Conservation (phyloP, 257 asterid species). For the Avicennia marina region DNA sequence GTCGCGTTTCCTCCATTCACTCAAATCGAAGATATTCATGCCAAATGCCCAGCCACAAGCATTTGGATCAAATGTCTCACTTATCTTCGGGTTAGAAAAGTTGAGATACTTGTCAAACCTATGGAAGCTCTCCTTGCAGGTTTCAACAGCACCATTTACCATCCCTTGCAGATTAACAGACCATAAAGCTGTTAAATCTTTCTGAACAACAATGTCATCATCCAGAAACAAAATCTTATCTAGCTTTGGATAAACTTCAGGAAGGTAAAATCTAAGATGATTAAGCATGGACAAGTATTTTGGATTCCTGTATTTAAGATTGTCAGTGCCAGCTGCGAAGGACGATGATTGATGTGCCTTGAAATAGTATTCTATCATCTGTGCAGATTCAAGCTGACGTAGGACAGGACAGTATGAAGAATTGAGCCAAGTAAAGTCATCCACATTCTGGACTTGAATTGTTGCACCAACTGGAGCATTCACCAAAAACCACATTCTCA, state of each 20-base stretch:
- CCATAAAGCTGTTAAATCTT: constrained; percentile 90
- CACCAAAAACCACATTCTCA: constrained; percentile 95
- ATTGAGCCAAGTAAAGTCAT: constrained; percentile 89
- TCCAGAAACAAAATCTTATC: constrained; percentile 82
- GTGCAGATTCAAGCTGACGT: constrained; percentile 87
- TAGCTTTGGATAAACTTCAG: constrained; percentile 87
- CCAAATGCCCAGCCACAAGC: constrained; percentile 99
- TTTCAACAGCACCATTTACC: constrained; percentile 96
- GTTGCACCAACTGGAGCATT: constrained; percentile 73
- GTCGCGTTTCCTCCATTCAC: constrained; percentile 81
- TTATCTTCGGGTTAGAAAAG: constrained; percentile 82
- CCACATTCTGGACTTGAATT: constrained; percentile 76
- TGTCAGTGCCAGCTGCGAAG: constrained; percentile 63
- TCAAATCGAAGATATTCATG: constrained; percentile 85
- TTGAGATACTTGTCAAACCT: constrained; percentile 89
- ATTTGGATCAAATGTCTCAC: constrained; percentile 72
- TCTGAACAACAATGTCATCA: constrained; percentile 92
- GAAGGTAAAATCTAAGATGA: constrained; percentile 94
- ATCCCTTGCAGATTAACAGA: constrained; percentile 74
- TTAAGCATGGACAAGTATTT: constrained; percentile 92
- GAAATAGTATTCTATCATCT: constrained; percentile 92
- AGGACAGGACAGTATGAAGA: constrained; percentile 93
- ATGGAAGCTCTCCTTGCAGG: constrained; percentile 96
- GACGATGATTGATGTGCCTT: constrained; percentile 89
- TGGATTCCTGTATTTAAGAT: constrained; percentile 90